These are phyloP conservation scores for Thelephora aurantiotincta DNA, from an alignment of 768 basidiomycete genomes.

Conservation along the genomic window DNA sequence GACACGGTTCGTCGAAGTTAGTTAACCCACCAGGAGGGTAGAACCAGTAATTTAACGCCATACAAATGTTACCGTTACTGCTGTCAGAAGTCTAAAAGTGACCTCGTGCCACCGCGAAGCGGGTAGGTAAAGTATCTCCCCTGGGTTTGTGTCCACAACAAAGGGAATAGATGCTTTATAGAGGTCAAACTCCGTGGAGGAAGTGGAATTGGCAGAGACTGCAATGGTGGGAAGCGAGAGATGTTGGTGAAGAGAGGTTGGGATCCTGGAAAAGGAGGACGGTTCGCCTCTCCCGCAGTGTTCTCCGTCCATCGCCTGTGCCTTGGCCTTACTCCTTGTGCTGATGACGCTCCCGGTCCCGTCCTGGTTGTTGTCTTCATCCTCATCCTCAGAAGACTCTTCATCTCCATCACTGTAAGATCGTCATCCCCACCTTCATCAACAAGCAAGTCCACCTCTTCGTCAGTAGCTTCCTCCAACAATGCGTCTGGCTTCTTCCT, in stretches of 20 bases:
- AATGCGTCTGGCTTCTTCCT: conserved; percentile 9
- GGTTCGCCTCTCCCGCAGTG: conserved; percentile 9
- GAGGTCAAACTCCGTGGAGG: conserved; percentile 9
- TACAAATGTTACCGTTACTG: conserved; percentile 10
- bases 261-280: conserved; percentile 18
- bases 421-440: conserved; percentile 1
- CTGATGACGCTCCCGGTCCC: not conserved
- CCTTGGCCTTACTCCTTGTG: not conserved
- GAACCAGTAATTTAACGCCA: conserved; percentile 22
- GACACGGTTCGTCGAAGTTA: conserved; percentile 14
- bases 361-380: conserved; percentile 3
- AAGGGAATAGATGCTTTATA: conserved; percentile 11
- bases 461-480: conserved; percentile 12
- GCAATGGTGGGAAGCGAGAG: conserved; percentile 15
- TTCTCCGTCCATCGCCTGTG: conserved; percentile 1
- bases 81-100: conserved; percentile 11
- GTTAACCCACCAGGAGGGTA: conserved; percentile 17
- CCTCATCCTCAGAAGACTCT: conserved; percentile 2
- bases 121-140: conserved; percentile 19
- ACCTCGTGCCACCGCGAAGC: conserved; percentile 21
- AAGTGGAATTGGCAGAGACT: conserved; percentile 3
- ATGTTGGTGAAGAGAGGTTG: conserved; percentile 15
- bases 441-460: conserved; percentile 16
- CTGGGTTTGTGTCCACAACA: conserved; percentile 16
- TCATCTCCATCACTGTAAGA: not conserved